Conservation (phyloP, 202 grass and related monocot genomes). For the Setaria viridis region DNA sequence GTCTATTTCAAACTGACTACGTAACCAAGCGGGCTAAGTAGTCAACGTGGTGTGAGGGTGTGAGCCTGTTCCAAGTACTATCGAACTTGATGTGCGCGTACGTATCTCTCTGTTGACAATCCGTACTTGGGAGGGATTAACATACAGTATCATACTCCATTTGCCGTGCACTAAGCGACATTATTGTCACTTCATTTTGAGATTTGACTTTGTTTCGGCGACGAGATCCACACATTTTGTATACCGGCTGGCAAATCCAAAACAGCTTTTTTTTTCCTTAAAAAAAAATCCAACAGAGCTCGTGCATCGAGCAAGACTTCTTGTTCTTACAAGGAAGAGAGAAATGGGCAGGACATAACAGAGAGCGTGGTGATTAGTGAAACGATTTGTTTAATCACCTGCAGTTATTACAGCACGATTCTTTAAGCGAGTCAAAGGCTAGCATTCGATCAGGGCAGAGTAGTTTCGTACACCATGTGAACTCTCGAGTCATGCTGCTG, state of each 20-base stretch:
- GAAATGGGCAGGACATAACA: neutral
- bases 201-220: slow-evolving; percentile 30
- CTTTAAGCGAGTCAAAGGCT: slow-evolving; percentile 18
- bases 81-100: neutral
- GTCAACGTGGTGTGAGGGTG: neutral
- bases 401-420: slow-evolving; percentile 23
- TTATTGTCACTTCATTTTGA: neutral
- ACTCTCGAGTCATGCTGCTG: neutral
- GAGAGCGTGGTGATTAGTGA: slow-evolving; percentile 2
- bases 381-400: neutral
- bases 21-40: no score
- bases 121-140: neutral
- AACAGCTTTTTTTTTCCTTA: no score
- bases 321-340: slow-evolving; percentile 4
- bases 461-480: neutral
- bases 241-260: neutral
- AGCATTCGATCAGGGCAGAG: neutral
- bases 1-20: neutral
- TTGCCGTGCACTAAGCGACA: neutral
- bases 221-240: slow-evolving; percentile 9
- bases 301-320: slow-evolving; percentile 28
- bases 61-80: neutral
- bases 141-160: neutral
- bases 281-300: neutral
- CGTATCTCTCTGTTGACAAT: neutral